These are phyloP conservation scores for Lentinula boryana DNA, from an alignment of 768 basidiomycete species.

Conservation along the genomic window DNA sequence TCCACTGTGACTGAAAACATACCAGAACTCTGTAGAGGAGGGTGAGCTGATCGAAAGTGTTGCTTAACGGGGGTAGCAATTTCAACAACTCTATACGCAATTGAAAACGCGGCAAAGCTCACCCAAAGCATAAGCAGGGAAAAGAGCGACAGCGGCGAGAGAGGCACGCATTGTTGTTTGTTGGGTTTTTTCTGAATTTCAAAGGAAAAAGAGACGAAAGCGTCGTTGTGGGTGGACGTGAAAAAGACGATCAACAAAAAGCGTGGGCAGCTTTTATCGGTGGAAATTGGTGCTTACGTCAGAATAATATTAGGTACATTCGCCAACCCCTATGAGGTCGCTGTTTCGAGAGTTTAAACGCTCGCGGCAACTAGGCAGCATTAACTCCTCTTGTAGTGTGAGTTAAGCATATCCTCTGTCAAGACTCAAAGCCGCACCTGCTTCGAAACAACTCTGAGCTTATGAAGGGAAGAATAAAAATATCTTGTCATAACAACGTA, in stretches of 20 bases:
- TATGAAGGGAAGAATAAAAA: not conserved
- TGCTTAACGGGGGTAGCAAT: not conserved
- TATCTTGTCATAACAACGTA: not conserved
- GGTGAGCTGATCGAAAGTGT: not conserved
- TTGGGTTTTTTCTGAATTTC: not conserved
- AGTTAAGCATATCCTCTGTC: not conserved
- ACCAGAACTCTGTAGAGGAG: not conserved
- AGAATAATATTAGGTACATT: not conserved
- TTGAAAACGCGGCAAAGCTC: not conserved
- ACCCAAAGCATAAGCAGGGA: constrained; percentile 1
- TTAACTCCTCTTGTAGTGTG: not conserved
- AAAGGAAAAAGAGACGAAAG: not conserved
- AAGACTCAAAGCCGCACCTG: not conserved
- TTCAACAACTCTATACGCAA: not conserved
- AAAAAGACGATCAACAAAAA: not conserved
- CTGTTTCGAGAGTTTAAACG: not conserved
- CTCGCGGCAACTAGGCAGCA: not conserved
- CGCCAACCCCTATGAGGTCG: not conserved
- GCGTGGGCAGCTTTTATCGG: not conserved
- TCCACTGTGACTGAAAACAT: not conserved
- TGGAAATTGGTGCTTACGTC: not conserved
- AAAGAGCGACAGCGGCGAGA: constrained; percentile 4
- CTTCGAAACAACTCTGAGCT: not conserved
- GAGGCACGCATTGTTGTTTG: constrained; percentile 2
- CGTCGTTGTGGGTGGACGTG: not conserved